phyloP scores from a whole-genome alignment of 208 protist species.

The Lotmaria passim region DNA sequence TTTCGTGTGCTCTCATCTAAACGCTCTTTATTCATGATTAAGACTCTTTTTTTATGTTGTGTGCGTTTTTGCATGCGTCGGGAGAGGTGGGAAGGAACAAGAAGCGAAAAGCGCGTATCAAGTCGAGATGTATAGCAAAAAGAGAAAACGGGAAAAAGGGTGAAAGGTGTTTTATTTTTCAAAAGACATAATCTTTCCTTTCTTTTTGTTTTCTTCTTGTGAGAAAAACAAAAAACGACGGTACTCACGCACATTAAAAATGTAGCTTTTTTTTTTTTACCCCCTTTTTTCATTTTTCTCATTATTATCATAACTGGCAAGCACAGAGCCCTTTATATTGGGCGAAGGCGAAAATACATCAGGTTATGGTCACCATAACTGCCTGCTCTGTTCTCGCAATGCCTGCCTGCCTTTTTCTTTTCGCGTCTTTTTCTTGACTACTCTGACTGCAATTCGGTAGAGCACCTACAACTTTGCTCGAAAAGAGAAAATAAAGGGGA shows the following conservation, averaged over 20 bases:
- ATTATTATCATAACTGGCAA: background rate
- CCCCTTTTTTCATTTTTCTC: background rate
- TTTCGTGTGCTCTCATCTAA: too few relatives aligned
- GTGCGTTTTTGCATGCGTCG: too few relatives aligned
- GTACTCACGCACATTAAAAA: background rate
- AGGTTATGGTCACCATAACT: background rate
- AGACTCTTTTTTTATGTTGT: too few relatives aligned
- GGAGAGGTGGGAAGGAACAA: background rate
- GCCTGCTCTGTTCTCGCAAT: background rate
- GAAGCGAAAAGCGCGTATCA: background rate
- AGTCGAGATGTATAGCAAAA: background rate
- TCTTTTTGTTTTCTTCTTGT: conserved; percentile 2
- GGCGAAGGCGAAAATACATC: background rate
- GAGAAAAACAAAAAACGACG: conserved; percentile 3
- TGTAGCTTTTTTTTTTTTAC: background rate
- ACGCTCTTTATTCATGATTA: too few relatives aligned
- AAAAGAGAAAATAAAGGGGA: too few relatives aligned
- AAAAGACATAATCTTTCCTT: conserved; percentile 13
- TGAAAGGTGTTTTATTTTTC: background rate
- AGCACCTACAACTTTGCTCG: background rate
- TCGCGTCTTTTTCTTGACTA: conserved; percentile 1
- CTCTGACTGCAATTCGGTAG: background rate
- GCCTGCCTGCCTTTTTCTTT: background rate
- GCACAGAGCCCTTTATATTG: background rate
- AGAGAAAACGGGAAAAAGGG: conserved; percentile 2